Evolutionary conservation across 2,329 filamentous ascomycete species (phyloP).

Genomic region (Exophiala sideris): DNA sequence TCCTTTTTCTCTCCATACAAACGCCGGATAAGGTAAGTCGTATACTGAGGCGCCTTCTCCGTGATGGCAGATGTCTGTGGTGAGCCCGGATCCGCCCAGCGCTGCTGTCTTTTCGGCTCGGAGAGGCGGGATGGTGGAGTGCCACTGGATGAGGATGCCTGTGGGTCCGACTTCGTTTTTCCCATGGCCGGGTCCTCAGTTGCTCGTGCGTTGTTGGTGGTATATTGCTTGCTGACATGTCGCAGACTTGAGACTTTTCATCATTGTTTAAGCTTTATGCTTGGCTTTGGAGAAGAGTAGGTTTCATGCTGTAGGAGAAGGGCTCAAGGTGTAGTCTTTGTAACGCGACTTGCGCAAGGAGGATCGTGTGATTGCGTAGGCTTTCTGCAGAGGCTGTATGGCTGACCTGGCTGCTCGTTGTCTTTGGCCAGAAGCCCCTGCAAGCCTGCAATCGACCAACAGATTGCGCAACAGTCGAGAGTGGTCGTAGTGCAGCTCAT

Average conservation of each 20-base stretch:
- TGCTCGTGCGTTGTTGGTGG: neutral
- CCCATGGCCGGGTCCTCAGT: constrained; percentile 3
- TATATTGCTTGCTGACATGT: neutral
- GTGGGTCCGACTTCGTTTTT: neutral
- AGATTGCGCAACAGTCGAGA: too few species aligned
- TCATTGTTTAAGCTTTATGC: constrained; percentile 21
- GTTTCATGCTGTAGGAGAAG: neutral
- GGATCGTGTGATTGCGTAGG: too few species aligned
- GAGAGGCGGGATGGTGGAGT: constrained; percentile 2
- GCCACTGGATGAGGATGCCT: neutral
- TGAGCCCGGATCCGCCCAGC: neutral
- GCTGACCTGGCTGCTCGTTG: too few species aligned
- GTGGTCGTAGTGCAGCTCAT: too few species aligned
- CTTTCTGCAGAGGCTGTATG: too few species aligned
- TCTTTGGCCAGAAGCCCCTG: too few species aligned
- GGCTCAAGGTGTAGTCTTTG: too few species aligned
- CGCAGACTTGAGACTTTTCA: constrained; percentile 17
- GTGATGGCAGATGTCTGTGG: neutral
- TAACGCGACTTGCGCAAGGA: too few species aligned
- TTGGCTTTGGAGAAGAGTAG: constrained; percentile 21
- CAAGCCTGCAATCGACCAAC: too few species aligned
- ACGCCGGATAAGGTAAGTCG: constrained; percentile 1
- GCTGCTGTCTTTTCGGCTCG: neutral
- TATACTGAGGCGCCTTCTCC: constrained; percentile 11
- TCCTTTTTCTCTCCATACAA: neutral